phyloP scores from a whole-genome alignment of 163 green algal species.

The Coccomyxa subellipsoidea region DNA sequence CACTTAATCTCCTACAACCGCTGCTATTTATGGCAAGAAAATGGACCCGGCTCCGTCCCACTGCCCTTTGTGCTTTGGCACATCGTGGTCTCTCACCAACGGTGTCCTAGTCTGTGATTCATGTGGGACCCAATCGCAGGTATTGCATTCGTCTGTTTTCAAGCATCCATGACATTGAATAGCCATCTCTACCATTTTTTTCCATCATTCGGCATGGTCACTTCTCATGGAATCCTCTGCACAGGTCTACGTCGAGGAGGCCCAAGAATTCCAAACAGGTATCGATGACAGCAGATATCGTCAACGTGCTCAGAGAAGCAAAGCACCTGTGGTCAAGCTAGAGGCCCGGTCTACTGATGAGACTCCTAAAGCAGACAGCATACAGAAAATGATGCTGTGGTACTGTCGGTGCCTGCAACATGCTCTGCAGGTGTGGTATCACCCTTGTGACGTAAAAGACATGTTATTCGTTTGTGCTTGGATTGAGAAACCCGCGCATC shows the following conservation, averaged over 20 bases:
- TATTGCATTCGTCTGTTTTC: too few relatives aligned
- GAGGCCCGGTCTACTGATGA: neutral
- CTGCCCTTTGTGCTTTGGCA: neutral
- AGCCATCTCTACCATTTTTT: too few relatives aligned
- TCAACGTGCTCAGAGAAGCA: neutral
- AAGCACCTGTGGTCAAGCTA: neutral
- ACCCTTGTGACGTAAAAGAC: neutral
- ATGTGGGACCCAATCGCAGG: constrained; percentile 4
- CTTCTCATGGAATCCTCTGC: neutral
- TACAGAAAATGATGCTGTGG: neutral
- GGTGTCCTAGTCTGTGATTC: neutral
- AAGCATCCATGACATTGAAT: neutral
- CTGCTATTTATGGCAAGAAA: neutral
- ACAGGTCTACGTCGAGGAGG: neutral
- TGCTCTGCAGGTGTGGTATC: neutral
- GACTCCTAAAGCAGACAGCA: neutral
- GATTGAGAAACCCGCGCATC: neutral
- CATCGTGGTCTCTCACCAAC: neutral
- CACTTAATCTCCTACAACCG: too few relatives aligned
- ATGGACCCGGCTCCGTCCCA: neutral
- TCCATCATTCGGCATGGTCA: too few relatives aligned
- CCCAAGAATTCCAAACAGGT: neutral
- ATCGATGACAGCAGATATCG: constrained; percentile 8
- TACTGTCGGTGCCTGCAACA: neutral
- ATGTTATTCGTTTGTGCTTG: neutral